phyloP scores from a whole-genome alignment of 257 asterid species.

The Nicotiana tabacum region DNA sequence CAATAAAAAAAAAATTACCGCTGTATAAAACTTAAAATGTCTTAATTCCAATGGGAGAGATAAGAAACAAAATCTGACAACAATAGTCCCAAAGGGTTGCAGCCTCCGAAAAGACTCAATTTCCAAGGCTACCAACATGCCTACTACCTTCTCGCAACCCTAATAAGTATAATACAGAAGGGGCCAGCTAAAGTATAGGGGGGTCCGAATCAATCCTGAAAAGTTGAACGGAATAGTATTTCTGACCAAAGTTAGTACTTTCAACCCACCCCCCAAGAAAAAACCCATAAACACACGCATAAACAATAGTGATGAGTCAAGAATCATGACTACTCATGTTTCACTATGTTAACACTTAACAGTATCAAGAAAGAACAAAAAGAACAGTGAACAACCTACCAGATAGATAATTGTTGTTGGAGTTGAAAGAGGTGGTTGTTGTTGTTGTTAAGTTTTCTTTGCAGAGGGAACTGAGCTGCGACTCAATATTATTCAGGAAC shows the following conservation, averaged over 20 bases:
- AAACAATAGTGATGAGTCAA: background rate
- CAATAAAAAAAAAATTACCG: no score
- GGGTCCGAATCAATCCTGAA: background rate
- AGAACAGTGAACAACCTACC: conserved; percentile 5
- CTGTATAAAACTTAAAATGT: background rate
- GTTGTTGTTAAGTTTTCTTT: conserved; percentile 38
- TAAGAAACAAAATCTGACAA: conserved; percentile 20
- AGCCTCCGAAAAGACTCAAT: conserved; percentile 13
- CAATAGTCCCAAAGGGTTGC: background rate
- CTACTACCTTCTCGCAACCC: conserved; percentile 5
- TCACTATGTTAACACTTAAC: background rate
- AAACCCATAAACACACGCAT: background rate
- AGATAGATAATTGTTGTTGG: conserved; percentile 19
- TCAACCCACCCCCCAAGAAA: background rate
- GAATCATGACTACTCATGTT: background rate
- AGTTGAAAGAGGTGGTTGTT: conserved; percentile 17
- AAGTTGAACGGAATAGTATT: conserved; percentile 15
- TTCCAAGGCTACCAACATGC: conserved; percentile 13
- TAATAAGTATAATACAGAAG: background rate
- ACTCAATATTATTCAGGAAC: conserved; percentile 60
- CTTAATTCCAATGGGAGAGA: background rate
- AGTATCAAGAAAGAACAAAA: background rate
- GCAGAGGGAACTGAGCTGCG: conserved; percentile 68
- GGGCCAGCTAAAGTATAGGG: conserved; percentile 9
- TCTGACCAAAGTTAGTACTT: conserved; percentile 8